A percentile compares a stretch with the other conserved stretches of the same genome.
Evolutionary conservation across 768 basidiomycete genomes (phyloP).

Genomic region (Phlegmacium glaucopus): DNA sequence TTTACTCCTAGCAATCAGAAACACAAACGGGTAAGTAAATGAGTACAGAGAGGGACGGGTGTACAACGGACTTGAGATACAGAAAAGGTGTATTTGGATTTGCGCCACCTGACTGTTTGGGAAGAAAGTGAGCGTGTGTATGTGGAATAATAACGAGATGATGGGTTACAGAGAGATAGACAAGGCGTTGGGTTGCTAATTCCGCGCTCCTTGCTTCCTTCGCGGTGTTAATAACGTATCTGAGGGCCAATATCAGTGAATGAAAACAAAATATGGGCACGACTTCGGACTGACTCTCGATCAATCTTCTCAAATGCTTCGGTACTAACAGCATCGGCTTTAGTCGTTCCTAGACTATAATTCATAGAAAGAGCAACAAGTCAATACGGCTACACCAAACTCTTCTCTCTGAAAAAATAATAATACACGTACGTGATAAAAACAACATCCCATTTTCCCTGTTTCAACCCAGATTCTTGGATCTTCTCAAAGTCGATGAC

Average conservation of each 20-base stretch:
- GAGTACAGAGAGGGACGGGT: not conserved
- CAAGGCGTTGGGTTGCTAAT: constrained; percentile 48
- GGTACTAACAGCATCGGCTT: constrained; percentile 55
- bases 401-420: no score
- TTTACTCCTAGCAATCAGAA: constrained; percentile 49
- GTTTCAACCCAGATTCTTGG: constrained; percentile 44
- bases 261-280: not conserved
- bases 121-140: not conserved
- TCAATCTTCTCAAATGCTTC: constrained; percentile 76
- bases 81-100: constrained; percentile 46
- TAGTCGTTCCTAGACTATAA: constrained; percentile 62
- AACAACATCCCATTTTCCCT: constrained; percentile 70
- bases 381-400: no score
- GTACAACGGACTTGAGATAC: constrained; percentile 42
- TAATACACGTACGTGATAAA: constrained; percentile 65
- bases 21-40: constrained; percentile 12
- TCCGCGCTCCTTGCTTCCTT: constrained; percentile 54
- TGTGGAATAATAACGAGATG: not conserved
- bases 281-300: constrained; percentile 48
- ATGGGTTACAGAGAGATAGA: constrained; percentile 63
- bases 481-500: constrained; percentile 68
- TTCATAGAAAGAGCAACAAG: no score
- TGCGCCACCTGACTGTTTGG: constrained; percentile 44
- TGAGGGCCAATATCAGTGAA: constrained; percentile 16
- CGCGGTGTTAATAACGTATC: constrained; percentile 76